Evolutionary conservation across 805 yeast genomes (phyloP), one percentile per base, ranked within the genome.

Genomic region (Kuraishia cidri): DNA sequence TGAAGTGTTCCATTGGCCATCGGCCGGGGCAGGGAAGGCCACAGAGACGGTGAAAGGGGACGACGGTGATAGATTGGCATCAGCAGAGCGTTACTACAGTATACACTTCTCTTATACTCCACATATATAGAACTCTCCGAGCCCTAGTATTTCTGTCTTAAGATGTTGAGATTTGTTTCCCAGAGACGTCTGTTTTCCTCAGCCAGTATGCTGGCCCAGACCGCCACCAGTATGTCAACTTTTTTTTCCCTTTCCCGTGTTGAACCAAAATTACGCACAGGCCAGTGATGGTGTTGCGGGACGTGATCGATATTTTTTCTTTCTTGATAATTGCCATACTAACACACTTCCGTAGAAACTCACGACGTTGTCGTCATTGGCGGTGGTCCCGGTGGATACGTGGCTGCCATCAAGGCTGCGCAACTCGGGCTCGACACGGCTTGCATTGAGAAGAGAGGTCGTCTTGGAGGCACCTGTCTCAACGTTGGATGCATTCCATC

Each of bases 311-410:
- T 21, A 11, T 24, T 8, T 11, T 24, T 11, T 24, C 26, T 8
- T 11, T 24, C 15, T n/a, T 6, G 15, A 26, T 12, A n/a, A 5
- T n/a, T 5, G 6, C 9, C 18, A 7, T 27, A 27, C 30, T 27
- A 27, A 27, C 30, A n/a, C n/a, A 17, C 18, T 14, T 8, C 3
- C 9, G 10, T 20, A 27, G 30, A 24, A 17, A 79, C 79, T 53
- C 92, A 85, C 56, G 97, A 92, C 52, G 75, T 92, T 35, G 94
- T 90, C 35, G 85, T 92, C 48, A 82, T 92, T 53, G 99, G 99
- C 47, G 97, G 97, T 50, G 99, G 99, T 38, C 99, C 99, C 46
- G 99, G 97, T 61, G 99, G 99, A 41, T 92, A 92, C 60, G 92
- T 92, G 48, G 97, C 97, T 35, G 98, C 99, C 52, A 92, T 92